Conservation (phyloP, 306 rosid genomes). For the Trifolium dubium region DNA sequence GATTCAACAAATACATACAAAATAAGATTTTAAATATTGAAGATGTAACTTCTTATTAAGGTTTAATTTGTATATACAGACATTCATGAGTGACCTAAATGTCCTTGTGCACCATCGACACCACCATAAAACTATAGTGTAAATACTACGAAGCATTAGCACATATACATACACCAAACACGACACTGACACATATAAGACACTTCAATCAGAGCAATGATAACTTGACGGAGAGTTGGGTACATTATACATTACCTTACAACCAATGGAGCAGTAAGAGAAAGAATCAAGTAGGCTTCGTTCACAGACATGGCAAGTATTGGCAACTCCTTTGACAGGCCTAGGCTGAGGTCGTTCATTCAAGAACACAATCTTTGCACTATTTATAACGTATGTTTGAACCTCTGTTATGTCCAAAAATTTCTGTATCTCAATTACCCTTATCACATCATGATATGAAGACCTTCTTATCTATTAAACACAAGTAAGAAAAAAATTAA, state of each 20-base stretch:
- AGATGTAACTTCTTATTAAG: neutral
- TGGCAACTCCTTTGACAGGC: constrained; percentile 68
- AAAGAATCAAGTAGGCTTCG: constrained; percentile 69
- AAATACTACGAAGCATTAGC: too few species aligned
- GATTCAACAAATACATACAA: constrained; percentile 2
- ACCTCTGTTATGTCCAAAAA: constrained; percentile 66
- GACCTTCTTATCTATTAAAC: constrained; percentile 67
- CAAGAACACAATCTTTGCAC: constrained; percentile 75
- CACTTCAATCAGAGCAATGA: neutral
- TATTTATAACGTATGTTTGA: constrained; percentile 67
- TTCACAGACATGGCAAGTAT: constrained; percentile 63
- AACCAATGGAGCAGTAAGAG: constrained; percentile 72
- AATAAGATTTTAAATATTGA: neutral
- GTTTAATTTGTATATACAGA: too few species aligned
- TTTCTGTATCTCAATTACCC: constrained; percentile 72
- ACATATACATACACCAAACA: neutral
- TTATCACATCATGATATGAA: constrained; percentile 80
- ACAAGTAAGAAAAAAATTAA: neutral
- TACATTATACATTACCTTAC: constrained; percentile 51
- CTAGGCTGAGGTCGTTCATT: constrained; percentile 76
- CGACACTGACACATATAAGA: neutral
- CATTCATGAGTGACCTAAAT: too few species aligned
- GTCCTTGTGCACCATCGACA: too few species aligned
- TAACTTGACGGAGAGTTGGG: neutral
- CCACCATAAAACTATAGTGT: too few species aligned